phyloP scores from a whole-genome alignment of 1,139 yeast genomes.

The Debaryomyces sp. region DNA sequence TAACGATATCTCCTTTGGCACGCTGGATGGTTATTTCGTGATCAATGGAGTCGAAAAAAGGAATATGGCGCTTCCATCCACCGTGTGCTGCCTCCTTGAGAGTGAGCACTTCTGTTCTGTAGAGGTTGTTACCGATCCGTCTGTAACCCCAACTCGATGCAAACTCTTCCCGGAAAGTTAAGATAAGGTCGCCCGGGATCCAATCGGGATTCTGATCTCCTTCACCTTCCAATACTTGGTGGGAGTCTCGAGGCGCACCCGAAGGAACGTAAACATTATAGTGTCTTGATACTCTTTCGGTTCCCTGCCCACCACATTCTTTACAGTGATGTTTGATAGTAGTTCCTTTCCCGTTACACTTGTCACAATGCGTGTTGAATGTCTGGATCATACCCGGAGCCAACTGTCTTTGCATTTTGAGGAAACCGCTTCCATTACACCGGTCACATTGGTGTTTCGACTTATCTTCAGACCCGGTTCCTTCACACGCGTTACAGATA shows the following conservation, averaged over 20 bases:
- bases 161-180: slow-evolving; percentile 58
- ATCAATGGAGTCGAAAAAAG: slow-evolving; percentile 64
- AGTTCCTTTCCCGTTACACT: slow-evolving; percentile 79
- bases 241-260: slow-evolving; percentile 67
- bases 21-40: slow-evolving; percentile 52
- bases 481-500: slow-evolving; percentile 75
- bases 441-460: slow-evolving; percentile 59
- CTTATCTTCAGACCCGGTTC: slow-evolving; percentile 85
- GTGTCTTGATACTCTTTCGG: slow-evolving; percentile 55
- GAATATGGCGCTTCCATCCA: slow-evolving; percentile 72
- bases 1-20: slow-evolving; percentile 50
- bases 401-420: slow-evolving; percentile 69
- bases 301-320: slow-evolving; percentile 72
- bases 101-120: slow-evolving; percentile 78
- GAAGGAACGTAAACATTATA: slow-evolving; percentile 67
- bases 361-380: slow-evolving; percentile 75
- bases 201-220: slow-evolving; percentile 84
- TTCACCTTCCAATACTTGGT: slow-evolving; percentile 67
- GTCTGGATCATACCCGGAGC: slow-evolving; percentile 93
- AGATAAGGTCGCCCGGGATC: slow-evolving; percentile 76
- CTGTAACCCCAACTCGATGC: slow-evolving; percentile 77
- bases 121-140: slow-evolving; percentile 71
- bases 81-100: slow-evolving; percentile 75
- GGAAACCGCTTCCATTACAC: slow-evolving; percentile 78
- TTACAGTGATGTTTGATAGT: slow-evolving; percentile 65